Percentiles rank a stretch among this genome's conserved stretches.
Conservation (phyloP, 805 yeast species). For the Blastobotrys americana region DNA sequence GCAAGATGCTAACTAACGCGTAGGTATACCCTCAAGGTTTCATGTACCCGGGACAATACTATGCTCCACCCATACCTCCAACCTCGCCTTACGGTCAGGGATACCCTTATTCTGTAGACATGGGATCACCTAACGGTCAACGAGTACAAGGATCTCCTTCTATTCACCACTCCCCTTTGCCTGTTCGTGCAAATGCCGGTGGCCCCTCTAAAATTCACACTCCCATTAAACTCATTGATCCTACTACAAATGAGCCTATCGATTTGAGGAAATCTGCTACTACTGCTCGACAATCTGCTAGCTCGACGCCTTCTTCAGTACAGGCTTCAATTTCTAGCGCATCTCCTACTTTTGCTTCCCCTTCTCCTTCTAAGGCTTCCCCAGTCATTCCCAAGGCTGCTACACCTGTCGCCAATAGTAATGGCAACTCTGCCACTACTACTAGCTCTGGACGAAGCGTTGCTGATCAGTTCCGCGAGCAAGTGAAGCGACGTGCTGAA, state of each 20-base stretch:
- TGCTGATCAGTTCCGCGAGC: constrained; percentile 14
- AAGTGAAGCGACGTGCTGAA: constrained; percentile 13
- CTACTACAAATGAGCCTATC: constrained; percentile 23
- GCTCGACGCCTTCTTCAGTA: constrained; percentile 3
- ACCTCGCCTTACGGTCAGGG: constrained; percentile 3
- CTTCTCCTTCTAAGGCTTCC: constrained; percentile 2
- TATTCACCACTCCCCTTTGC: constrained; percentile 4
- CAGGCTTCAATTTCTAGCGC: constrained; percentile 5
- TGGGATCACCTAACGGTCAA: neutral
- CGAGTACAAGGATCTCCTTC: constrained; percentile 4
- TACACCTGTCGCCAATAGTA: constrained; percentile 4
- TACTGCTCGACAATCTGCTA: neutral
- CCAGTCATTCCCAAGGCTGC: constrained; percentile 5
- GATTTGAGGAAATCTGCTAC: constrained; percentile 10
- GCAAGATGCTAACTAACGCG: too few species aligned
- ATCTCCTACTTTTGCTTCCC: constrained; percentile 2
- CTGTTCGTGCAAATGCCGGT: neutral
- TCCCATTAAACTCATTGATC: constrained; percentile 24
- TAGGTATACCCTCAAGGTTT: neutral
- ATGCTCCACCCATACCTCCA: constrained; percentile 5
- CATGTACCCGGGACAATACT: constrained; percentile 1
- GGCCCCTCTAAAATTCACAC: constrained; percentile 11
- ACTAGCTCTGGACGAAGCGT: constrained; percentile 4
- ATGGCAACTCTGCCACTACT: constrained; percentile 4
- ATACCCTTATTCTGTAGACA: constrained; percentile 1